A percentile compares a stretch with the other conserved stretches of the same genome.
Evolutionary conservation across 345 rosid genomes (phyloP).

Genomic region (Mercurialis annua): DNA sequence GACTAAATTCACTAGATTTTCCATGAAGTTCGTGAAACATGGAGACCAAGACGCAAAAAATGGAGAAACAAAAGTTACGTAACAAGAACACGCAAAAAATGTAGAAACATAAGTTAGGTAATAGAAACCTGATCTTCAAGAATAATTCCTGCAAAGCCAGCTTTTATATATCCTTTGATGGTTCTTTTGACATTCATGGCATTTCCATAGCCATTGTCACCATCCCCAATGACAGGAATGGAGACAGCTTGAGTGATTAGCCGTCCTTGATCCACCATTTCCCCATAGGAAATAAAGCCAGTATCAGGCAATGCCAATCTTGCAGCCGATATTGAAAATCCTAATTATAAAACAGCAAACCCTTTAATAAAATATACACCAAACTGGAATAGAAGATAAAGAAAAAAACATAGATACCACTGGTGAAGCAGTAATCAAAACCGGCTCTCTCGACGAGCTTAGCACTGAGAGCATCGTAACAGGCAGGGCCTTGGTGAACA

Average conservation of each 20-base stretch:
- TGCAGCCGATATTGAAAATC: conserved; percentile 82
- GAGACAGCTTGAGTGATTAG: conserved; percentile 71
- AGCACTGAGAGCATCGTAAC: conserved; percentile 95
- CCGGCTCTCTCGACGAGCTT: conserved; percentile 75
- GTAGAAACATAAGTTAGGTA: background rate
- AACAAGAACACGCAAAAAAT: background rate
- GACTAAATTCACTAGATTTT: background rate
- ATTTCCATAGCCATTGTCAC: conserved; percentile 79
- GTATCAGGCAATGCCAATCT: conserved; percentile 71
- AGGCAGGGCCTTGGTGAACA: conserved; percentile 86
- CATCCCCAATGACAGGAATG: conserved; percentile 85
- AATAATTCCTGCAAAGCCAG: conserved; percentile 87
- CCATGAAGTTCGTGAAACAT: background rate
- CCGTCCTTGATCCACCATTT: conserved; percentile 84
- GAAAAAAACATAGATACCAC: conserved; percentile 41
- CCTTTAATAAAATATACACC: background rate
- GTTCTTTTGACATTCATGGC: conserved; percentile 89
- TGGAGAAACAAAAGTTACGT: background rate
- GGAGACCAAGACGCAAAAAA: too few relatives aligned
- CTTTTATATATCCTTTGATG: conserved; percentile 67
- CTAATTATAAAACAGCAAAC: conserved; percentile 34
- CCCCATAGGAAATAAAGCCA: conserved; percentile 76
- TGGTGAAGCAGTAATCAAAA: conserved; percentile 68
- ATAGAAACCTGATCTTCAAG: conserved; percentile 74
- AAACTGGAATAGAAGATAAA: background rate